Base-by-base conservation (phyloP, 106 monocot genomes). In the Iris macrosiphon region DNA sequence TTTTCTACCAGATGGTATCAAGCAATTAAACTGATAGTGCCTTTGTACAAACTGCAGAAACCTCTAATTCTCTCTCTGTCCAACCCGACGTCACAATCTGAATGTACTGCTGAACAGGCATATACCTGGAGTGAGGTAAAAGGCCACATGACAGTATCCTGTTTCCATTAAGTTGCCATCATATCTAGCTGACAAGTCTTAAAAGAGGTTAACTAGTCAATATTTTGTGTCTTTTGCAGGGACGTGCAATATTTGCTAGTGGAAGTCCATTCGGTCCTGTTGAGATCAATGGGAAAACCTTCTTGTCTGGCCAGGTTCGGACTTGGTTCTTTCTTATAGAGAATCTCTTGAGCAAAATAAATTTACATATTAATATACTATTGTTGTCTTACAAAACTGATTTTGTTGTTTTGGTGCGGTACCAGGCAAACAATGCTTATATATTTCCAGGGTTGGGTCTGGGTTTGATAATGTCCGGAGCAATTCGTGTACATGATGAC, bases 401-500 rank as follows among this genome's bases (percentile, higher is more conserved):
- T 59, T 35, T 12, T 41, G 2, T 57, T 16, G 15, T 51, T 46
- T 65, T 49, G 0, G 0, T 20, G 27, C 58, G 3, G 32, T 55
- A 16, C 40, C 56, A 89, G 89, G 59, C 89, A 74, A 81, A 94
- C 70, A 94, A 88, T 76, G 84, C 88, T 5, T 94, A 88, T 19
- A 84, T 93, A 7, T 93, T 93, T 48, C 93, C 93, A 20, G 93
- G 93, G 25, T 75, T 93, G 56, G 87, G 88, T 39, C 84, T 93
- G 55, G 93, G 93, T 35, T 55, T 93, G 60, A 75, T 93, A 46
- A 88, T 88, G 50, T 84, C 80, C 11, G 93, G 93, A 37, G 84
- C 93, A 11, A 88, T 81, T 25, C 88, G 88, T 29, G 88, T 88
- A 16, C 93, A 93, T 57, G 84, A 93, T 61, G 93, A 93, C 59